Base-by-base conservation (phyloP, 2,329 filamentous ascomycete species). In the Colletotrichum liaoningense region DNA sequence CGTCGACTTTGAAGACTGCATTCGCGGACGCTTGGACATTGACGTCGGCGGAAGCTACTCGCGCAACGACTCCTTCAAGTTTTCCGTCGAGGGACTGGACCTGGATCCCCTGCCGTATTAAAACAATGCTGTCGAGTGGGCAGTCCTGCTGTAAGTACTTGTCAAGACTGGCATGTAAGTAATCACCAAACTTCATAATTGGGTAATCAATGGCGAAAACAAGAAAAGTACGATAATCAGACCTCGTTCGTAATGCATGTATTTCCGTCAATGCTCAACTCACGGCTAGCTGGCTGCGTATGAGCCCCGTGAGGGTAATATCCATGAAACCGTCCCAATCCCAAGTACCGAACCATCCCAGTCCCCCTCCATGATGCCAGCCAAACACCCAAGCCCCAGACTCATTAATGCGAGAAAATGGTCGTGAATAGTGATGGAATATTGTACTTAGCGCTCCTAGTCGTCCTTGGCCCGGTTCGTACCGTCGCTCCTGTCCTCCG, bases 11-110 rank as follows among this genome's bases (percentile, higher is more conserved):
- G 93, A 97, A 60, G 95, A 98, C 76, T 98, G 95, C 77, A 90
- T 95, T 76, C 88, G 94, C 11, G 95, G 95, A 0, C 86, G 94
- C 65, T 81, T 98, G 76, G 95, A 98, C 81, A 81, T 98, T 59
- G 95, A 98, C 84, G 91, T 94, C 49, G 94, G 91, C 2, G 95
- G 95, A 0, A 95, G 93, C 79, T 98, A 97, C 82, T 95, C 94
- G 2, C 88, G 88, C 67, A 91, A 90, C 74, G 91, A 93, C 80
- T 85, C 88, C 4, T 92, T 93, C 81, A 88, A 87, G 78, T 85
- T 92, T 33, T 88, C 85, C 0, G 90, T 92, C 4, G 83, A 88
- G 63, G 91, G 90, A 0, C 78, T 92, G 74, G 87, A 91, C 77
- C 75, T 92, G 49, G 86, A 86, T 77, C 89, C 90, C 35, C 80